Percentiles rank a stretch among this genome's conserved stretches.
phyloP scores from a whole-genome alignment of 129 eudicot species.

The Chrysanthemum seticuspe region DNA sequence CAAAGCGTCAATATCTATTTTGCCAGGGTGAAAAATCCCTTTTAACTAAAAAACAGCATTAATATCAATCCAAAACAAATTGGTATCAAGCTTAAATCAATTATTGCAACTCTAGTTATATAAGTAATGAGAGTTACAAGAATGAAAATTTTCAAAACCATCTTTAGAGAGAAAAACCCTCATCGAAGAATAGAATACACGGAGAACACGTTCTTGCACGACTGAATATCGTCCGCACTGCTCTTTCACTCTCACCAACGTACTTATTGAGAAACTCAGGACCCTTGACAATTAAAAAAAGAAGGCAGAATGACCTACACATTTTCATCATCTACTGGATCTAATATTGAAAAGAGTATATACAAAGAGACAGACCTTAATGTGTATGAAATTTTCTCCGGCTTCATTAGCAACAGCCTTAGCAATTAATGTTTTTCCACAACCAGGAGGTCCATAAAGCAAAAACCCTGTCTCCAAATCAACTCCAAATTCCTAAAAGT shows the following conservation, averaged over 20 bases:
- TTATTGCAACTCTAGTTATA: conserved; percentile 2
- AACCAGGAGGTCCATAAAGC: conserved; percentile 97
- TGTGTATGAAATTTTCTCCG: conserved; percentile 90
- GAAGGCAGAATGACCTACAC: background rate
- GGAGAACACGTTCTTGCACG: conserved; percentile 99
- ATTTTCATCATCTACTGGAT: background rate
- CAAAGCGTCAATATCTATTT: conserved; percentile 6
- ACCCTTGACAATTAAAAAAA: conserved; percentile 47
- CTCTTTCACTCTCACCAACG: conserved; percentile 94
- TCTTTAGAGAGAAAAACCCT: conserved; percentile 43
- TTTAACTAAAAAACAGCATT: too few relatives aligned
- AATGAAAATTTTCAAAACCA: background rate
- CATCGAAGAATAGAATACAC: conserved; percentile 91
- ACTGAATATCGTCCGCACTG: conserved; percentile 77
- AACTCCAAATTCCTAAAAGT: conserved; percentile 61
- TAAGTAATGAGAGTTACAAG: background rate
- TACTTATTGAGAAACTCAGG: conserved; percentile 90
- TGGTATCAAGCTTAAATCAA: conserved; percentile 10
- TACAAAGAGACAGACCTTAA: conserved; percentile 50
- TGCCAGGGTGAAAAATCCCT: too few relatives aligned
- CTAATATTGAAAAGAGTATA: conserved; percentile 1
- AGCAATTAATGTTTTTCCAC: conserved; percentile 94
- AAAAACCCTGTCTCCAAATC: conserved; percentile 75
- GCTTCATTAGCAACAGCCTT: conserved; percentile 98
- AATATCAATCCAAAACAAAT: conserved; percentile 7